Evolutionary conservation across 2,329 filamentous ascomycete genomes (phyloP).

Genomic region (Aureobasidium sp.): DNA sequence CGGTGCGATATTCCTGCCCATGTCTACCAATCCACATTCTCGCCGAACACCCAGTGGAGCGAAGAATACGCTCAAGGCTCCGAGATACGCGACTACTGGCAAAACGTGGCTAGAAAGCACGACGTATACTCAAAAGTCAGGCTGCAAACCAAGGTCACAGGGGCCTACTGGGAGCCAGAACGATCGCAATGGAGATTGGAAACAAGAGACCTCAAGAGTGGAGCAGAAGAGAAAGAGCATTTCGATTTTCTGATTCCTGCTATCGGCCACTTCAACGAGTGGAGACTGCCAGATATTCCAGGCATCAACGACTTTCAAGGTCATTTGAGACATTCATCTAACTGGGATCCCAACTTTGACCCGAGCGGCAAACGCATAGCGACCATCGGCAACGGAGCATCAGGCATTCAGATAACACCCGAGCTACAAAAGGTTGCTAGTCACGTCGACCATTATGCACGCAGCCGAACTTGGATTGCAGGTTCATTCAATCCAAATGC

Average conservation of each 20-base stretch:
- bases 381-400: conserved; percentile 39
- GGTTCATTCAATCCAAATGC: conserved; percentile 47
- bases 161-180: conserved; percentile 49
- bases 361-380: conserved; percentile 34
- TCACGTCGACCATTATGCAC: conserved; percentile 57
- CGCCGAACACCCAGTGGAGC: conserved; percentile 61
- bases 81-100: conserved; percentile 64
- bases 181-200: conserved; percentile 52
- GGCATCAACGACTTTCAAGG: conserved; percentile 33
- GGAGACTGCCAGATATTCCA: conserved; percentile 55
- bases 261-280: conserved; percentile 59
- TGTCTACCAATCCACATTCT: conserved; percentile 63
- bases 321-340: conserved; percentile 32
- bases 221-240: conserved; percentile 38
- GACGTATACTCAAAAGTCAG: conserved; percentile 55
- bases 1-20: conserved; percentile 64
- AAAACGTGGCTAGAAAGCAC: conserved; percentile 55
- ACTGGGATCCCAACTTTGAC: conserved; percentile 30
- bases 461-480: conserved; percentile 62
- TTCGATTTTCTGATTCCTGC: conserved; percentile 58
- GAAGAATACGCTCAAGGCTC: conserved; percentile 60
- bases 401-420: conserved; percentile 36
- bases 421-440: conserved; percentile 42
- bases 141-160: conserved; percentile 50
- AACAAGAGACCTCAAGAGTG: conserved; percentile 19